Evolutionary conservation across 768 basidiomycete genomes (phyloP).

Genomic region (Leccinum subtestaceum): DNA sequence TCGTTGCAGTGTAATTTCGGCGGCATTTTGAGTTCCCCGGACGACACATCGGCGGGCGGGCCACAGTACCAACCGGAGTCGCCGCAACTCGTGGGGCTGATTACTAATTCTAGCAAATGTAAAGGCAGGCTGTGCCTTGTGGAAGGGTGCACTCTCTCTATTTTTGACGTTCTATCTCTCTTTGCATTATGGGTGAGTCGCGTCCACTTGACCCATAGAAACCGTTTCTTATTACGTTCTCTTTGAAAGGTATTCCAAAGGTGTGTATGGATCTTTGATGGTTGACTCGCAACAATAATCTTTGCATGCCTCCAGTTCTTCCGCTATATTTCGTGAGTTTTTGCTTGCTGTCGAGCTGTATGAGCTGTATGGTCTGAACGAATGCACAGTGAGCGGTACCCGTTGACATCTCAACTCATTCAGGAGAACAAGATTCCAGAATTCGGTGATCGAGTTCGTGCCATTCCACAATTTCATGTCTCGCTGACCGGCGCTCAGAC

Average conservation of each 20-base stretch:
- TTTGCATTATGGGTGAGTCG: conserved; percentile 23
- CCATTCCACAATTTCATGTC: background rate
- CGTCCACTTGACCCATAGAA: background rate
- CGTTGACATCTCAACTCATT: conserved; percentile 95
- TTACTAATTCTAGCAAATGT: conserved; percentile 5
- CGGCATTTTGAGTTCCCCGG: too few species aligned
- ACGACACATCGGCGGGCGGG: too few species aligned
- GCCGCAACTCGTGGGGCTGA: background rate
- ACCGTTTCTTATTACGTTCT: conserved; percentile 1
- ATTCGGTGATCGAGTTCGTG: conserved; percentile 60
- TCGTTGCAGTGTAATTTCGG: background rate
- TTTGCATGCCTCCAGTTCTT: conserved; percentile 64
- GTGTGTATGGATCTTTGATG: conserved; percentile 33
- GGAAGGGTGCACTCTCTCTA: background rate
- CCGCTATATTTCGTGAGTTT: conserved; percentile 86
- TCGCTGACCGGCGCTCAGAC: conserved; percentile 43
- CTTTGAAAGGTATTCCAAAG: conserved; percentile 58
- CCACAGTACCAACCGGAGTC: too few species aligned
- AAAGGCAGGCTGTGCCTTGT: conserved; percentile 13
- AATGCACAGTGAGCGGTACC: conserved; percentile 82
- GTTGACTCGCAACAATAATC: conserved; percentile 8
- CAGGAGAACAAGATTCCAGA: conserved; percentile 99
- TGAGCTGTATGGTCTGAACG: conserved; percentile 11
- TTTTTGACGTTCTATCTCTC: conserved; percentile 9
- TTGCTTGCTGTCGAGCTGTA: too few species aligned